Evolutionary conservation across 2,329 filamentous ascomycete genomes (phyloP).

Genomic region (Trichoderma endophyticum): DNA sequence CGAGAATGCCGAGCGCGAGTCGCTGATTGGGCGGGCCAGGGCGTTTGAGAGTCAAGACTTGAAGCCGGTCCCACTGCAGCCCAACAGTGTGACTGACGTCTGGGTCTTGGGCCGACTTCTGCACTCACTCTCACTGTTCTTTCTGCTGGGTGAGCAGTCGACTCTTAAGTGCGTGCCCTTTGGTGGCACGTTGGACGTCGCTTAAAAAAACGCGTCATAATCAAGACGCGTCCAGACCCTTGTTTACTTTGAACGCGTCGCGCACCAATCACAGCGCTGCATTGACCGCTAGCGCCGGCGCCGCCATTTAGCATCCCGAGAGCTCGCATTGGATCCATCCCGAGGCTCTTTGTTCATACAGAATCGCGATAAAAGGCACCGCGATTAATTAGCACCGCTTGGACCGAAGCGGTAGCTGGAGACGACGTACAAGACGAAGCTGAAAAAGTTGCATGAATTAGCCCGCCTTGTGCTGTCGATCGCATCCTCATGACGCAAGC

Average conservation of each 20-base stretch:
- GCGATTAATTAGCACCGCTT: neutral
- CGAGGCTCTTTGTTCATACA: neutral
- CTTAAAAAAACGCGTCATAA: conserved; percentile 8
- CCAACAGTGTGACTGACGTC: conserved; percentile 13
- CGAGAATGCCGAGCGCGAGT: neutral
- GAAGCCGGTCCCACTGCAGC: conserved; percentile 16
- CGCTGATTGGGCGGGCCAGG: conserved; percentile 7
- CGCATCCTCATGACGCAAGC: conserved; percentile 2
- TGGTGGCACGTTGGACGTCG: neutral
- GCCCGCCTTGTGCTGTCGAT: neutral
- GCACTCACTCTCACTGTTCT: neutral
- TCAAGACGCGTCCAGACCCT: conserved; percentile 19
- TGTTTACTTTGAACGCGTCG: conserved; percentile 23
- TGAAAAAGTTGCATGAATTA: neutral
- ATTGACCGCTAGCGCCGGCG: neutral
- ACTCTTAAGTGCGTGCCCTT: neutral
- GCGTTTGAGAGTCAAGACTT: neutral
- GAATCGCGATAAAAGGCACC: neutral
- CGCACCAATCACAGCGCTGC: conserved; percentile 25
- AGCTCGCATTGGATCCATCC: neutral
- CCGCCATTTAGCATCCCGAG: neutral
- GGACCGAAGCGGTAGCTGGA: conserved; percentile 3
- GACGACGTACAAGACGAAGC: neutral
- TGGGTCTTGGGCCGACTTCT: neutral
- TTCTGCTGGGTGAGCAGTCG: neutral